Percentiles rank a stretch among this genome's conserved stretches.
Evolutionary conservation across 306 rosid species (phyloP).

Genomic region (Astragalus membranaceus): DNA sequence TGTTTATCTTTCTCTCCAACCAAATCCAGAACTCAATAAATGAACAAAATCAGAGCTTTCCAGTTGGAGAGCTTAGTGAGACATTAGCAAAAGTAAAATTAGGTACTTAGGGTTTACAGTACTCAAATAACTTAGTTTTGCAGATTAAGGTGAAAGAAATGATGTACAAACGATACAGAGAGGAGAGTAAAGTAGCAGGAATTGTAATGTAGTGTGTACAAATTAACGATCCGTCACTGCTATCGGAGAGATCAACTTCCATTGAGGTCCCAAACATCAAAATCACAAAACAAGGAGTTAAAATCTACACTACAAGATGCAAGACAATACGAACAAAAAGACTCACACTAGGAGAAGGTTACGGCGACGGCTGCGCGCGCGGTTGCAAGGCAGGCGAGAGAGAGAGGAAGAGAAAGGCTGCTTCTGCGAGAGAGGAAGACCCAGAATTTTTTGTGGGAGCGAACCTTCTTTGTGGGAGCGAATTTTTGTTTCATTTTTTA

Average conservation of each 20-base stretch:
- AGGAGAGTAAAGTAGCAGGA: slow-evolving; percentile 61
- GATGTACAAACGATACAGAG: slow-evolving; percentile 76
- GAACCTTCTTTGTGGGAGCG: too few species aligned
- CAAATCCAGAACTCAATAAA: slow-evolving; percentile 70
- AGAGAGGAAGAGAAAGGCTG: background rate
- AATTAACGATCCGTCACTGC: background rate
- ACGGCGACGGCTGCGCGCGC: background rate
- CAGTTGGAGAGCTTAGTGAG: slow-evolving; percentile 11
- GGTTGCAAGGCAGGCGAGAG: background rate
- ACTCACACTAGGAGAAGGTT: background rate
- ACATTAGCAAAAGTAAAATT: slow-evolving; percentile 33
- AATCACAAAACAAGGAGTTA: background rate
- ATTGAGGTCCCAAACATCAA: background rate
- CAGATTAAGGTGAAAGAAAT: slow-evolving; percentile 66
- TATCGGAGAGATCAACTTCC: background rate
- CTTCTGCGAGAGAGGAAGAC: background rate
- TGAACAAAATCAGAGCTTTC: slow-evolving; percentile 65
- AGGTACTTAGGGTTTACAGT: background rate
- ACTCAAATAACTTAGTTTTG: slow-evolving; percentile 15
- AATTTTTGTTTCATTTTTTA: too few species aligned
- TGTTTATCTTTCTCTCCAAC: slow-evolving; percentile 31
- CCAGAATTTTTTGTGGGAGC: background rate
- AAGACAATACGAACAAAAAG: background rate
- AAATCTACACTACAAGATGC: background rate
- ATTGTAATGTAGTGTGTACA: slow-evolving; percentile 40